A percentile compares a stretch with the other conserved stretches of the same genome.
These are phyloP conservation scores for Penicillium maclennaniae DNA, from an alignment of 495 filamentous ascomycete genomes.

Conservation along the genomic window DNA sequence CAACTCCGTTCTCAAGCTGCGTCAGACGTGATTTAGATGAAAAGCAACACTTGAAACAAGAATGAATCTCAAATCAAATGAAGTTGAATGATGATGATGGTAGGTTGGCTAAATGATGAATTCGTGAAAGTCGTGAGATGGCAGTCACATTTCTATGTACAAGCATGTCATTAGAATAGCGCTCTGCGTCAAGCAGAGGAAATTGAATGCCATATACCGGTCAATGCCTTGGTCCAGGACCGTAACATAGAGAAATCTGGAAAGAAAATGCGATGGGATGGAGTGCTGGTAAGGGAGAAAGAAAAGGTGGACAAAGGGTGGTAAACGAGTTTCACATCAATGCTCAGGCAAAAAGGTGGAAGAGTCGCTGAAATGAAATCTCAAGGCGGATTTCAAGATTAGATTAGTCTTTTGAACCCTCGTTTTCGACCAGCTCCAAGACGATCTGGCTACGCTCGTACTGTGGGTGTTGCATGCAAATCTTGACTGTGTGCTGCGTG, in stretches of 20 bases:
- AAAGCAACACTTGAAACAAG: too few relatives aligned
- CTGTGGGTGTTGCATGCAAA: slow-evolving; percentile 93
- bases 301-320: neutral
- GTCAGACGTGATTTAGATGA: too few relatives aligned
- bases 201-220: neutral
- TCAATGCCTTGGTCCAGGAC: neutral
- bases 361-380: neutral
- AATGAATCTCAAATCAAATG: neutral
- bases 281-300: neutral
- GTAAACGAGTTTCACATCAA: neutral
- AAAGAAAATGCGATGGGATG: neutral
- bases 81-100: neutral
- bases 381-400: neutral
- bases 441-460: slow-evolving; percentile 76
- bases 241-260: neutral
- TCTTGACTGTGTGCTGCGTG: slow-evolving; percentile 68
- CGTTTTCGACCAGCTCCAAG: slow-evolving; percentile 88
- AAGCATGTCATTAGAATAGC: slow-evolving; percentile 19
- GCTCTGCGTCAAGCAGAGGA: slow-evolving; percentile 1
- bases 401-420: slow-evolving; percentile 72
- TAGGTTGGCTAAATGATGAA: neutral
- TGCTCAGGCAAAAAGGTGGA: neutral
- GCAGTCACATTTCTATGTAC: slow-evolving; percentile 29
- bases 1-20: too few relatives aligned
- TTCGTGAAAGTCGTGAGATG: slow-evolving; percentile 16